Conservation (phyloP, 768 basidiomycete species). For the Lactarius tabidus region DNA sequence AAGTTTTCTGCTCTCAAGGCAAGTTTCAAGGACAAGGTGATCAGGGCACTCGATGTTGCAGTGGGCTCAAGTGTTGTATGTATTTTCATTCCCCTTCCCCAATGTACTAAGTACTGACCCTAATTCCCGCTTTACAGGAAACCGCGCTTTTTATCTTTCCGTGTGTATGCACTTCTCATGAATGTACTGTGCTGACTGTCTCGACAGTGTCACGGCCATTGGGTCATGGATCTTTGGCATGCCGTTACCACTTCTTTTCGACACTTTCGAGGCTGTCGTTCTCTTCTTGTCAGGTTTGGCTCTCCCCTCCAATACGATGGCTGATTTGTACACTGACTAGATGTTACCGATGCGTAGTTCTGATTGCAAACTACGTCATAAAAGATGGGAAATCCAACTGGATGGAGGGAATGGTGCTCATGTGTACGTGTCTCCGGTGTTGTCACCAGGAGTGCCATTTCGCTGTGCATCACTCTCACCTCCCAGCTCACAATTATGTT, state of each 20-base stretch:
- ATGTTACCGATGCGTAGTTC: constrained; percentile 39
- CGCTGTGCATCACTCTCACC: neutral
- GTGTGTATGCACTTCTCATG: constrained; percentile 37
- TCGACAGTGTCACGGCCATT: constrained; percentile 59
- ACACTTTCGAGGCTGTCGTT: constrained; percentile 81
- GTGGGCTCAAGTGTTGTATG: constrained; percentile 77
- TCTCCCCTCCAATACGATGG: neutral
- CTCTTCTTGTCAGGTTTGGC: constrained; percentile 43
- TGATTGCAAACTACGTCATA: constrained; percentile 82
- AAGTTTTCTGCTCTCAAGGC: constrained; percentile 90
- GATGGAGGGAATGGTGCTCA: constrained; percentile 74
- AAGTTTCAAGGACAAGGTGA: constrained; percentile 84
- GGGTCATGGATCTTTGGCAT: constrained; percentile 81
- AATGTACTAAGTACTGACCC: neutral
- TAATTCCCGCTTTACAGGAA: constrained; percentile 46
- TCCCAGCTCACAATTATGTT: constrained; percentile 10
- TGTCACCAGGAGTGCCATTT: neutral
- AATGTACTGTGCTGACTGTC: constrained; percentile 6
- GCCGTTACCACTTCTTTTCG: constrained; percentile 76
- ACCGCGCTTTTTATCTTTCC: constrained; percentile 86
- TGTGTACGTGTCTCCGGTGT: constrained; percentile 43
- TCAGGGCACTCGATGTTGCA: constrained; percentile 81
- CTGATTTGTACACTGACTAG: neutral
- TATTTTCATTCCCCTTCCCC: constrained; percentile 21
- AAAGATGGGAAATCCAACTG: constrained; percentile 82